Evolutionary conservation across 495 filamentous ascomycete genomes (phyloP), one percentile per base, ranked within the genome.

Genomic region (Alectoria sarmentosa): DNA sequence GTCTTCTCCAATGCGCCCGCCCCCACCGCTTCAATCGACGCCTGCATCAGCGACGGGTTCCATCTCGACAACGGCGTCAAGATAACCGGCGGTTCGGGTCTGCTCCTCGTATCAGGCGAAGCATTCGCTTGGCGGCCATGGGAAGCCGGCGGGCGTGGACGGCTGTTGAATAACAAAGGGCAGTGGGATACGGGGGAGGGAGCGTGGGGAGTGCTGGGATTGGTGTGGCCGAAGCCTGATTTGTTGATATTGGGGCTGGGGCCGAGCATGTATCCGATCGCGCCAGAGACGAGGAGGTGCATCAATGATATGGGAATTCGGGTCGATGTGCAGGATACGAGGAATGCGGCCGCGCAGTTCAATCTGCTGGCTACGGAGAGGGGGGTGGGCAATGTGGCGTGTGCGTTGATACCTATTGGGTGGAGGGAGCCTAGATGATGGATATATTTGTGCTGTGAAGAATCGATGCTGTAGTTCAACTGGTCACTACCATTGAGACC

Each of bases 191-290:
- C 93, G 10, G 77, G 78, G 9, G 72, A 78, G 55, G 70, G 74
- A 57, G 87, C 78, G 39, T 95, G 91, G 81, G 92, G 89, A 0
- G 52, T 96, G 58, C 75, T 98, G 73, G 83, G 83, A 44, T 52
- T 92, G 66, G 79, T 96, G 34, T 96, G 89, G 89, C 94, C 94
- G 65, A 88, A 94, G 73, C 94, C 94, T 70, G 92, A 91, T 96
- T 77, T 63, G 86, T 79, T 98, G 39, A 90, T 99, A 65, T 71
- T 99, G 26, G 94, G 95, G 0, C 79, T 94, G 21, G 94, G 94
- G n/a, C 80, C 80, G 7, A 77, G 79, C 21, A 89, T 91, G 42
- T 75, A 85, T 57, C 90, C 92, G 5, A 70, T 98, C 10, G 86
- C 88, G n/a, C 88, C 90, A 1, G 80, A 84, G 66, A 88, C 89